phyloP scores from a whole-genome alignment of 2,329 filamentous ascomycete genomes.

The Cytospora schulzeri region DNA sequence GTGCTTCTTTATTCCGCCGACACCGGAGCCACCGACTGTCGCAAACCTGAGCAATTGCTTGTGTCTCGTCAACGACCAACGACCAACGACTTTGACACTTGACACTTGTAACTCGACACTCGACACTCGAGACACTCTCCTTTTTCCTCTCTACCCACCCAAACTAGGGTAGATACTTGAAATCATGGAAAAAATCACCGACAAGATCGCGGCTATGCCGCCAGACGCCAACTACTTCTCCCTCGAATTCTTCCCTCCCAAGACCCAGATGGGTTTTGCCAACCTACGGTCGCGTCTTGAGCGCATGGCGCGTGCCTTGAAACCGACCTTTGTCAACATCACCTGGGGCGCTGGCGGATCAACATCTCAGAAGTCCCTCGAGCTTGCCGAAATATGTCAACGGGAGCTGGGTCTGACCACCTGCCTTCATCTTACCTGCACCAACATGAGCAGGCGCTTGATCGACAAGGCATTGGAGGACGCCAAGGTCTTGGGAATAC shows the following conservation, averaged over 20 bases:
- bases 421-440: conserved; percentile 94
- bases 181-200: conserved; percentile 83
- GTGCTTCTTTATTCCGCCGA: neutral
- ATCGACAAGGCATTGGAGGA: conserved; percentile 90
- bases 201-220: conserved; percentile 91
- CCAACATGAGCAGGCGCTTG: conserved; percentile 87
- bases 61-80: too few relatives aligned
- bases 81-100: too few relatives aligned
- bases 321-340: conserved; percentile 92
- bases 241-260: conserved; percentile 98
- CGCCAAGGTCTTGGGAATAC: conserved; percentile 85
- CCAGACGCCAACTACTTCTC: conserved; percentile 86
- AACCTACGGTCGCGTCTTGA: conserved; percentile 92
- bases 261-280: conserved; percentile 92
- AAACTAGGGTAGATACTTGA: neutral
- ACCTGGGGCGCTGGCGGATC: conserved; percentile 97
- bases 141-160: neutral
- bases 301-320: conserved; percentile 89
- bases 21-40: neutral
- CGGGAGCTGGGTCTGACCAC: conserved; percentile 89
- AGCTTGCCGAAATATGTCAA: conserved; percentile 94
- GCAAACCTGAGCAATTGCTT: too few relatives aligned
- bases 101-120: neutral
- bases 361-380: conserved; percentile 86
- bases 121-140: neutral